These are phyloP conservation scores for Phoenix roebelenii DNA, from an alignment of 176 grass and related monocot species.

Conservation along the genomic window DNA sequence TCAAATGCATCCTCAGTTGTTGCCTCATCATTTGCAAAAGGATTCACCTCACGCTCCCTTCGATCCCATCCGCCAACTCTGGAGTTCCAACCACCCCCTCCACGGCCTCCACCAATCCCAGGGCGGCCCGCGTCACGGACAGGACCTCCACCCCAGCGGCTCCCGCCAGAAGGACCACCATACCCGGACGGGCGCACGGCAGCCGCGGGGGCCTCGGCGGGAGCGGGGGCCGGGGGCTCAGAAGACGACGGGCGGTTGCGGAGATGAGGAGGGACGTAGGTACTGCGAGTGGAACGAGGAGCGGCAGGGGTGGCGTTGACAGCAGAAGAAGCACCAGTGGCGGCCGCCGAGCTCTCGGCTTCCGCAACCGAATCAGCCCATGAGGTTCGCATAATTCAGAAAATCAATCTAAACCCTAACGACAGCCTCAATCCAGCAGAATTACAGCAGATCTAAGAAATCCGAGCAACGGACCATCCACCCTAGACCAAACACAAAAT, in stretches of 20 bases:
- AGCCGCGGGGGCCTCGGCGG: slow-evolving; percentile 18
- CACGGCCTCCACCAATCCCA: slow-evolving; percentile 8
- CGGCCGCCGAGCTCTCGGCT: slow-evolving; percentile 87
- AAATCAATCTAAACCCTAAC: slow-evolving; percentile 14
- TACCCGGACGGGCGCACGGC: slow-evolving; percentile 26
- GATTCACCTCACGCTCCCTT: slow-evolving; percentile 66
- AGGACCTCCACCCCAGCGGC: slow-evolving; percentile 22
- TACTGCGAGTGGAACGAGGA: slow-evolving; percentile 32
- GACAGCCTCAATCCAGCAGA: not conserved
- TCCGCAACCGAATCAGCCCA: slow-evolving; percentile 99
- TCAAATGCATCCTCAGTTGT: slow-evolving; percentile 24
- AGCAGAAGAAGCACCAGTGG: slow-evolving; percentile 26
- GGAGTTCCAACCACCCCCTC: slow-evolving; percentile 40
- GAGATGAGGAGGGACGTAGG: slow-evolving; percentile 85
- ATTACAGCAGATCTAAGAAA: slow-evolving; percentile 4
- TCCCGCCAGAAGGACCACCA: slow-evolving; percentile 23
- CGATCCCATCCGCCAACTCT: slow-evolving; percentile 46
- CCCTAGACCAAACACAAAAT: slow-evolving; percentile 6
- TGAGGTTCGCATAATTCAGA: slow-evolving; percentile 97
- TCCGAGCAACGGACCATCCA: not conserved
- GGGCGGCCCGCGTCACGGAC: slow-evolving; percentile 12
- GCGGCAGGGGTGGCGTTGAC: slow-evolving; percentile 21
- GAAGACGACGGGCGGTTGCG: slow-evolving; percentile 30
- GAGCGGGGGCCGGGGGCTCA: slow-evolving; percentile 12
- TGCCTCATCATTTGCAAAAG: slow-evolving; percentile 39